Evolutionary conservation across 805 yeast species (phyloP).

Genomic region (Saccharomycopsis sp.): DNA sequence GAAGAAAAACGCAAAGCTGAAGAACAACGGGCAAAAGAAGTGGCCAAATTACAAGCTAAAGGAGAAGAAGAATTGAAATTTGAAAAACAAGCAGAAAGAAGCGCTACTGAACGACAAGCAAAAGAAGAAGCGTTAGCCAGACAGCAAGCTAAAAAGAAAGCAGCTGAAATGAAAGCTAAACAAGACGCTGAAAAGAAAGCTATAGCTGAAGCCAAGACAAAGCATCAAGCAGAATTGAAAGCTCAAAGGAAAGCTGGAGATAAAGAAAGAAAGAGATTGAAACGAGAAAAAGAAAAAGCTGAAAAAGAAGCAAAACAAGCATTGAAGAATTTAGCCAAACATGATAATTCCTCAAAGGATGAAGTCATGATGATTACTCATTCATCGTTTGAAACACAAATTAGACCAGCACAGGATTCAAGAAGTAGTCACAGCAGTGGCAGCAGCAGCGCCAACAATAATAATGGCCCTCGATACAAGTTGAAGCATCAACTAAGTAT

Average conservation of each 20-base stretch:
- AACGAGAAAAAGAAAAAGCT: constrained; percentile 7
- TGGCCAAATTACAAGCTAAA: constrained; percentile 2
- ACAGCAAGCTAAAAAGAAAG: constrained; percentile 6
- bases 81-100: constrained; percentile 20
- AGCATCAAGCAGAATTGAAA: constrained; percentile 4
- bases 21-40: constrained; percentile 9
- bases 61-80: constrained; percentile 13
- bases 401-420: too few relatives aligned
- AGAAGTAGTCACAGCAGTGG: too few relatives aligned
- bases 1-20: constrained; percentile 14
- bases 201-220: constrained; percentile 11
- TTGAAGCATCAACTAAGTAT: background rate
- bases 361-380: too few relatives aligned
- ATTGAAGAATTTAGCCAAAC: too few relatives aligned
- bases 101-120: constrained; percentile 8
- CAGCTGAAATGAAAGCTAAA: constrained; percentile 7
- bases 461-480: too few relatives aligned
- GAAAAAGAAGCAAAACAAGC: constrained; percentile 11
- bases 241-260: too few relatives aligned
- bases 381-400: too few relatives aligned
- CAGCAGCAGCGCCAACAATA: too few relatives aligned
- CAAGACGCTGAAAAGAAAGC: constrained; percentile 33
- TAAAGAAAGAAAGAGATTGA: too few relatives aligned
- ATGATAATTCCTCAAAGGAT: too few relatives aligned
- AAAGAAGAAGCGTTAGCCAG: constrained; percentile 6